Evolutionary conservation across 352 stramenopile species (phyloP), one percentile per base, ranked within the genome.

Genomic region (Pythium oligandrum): DNA sequence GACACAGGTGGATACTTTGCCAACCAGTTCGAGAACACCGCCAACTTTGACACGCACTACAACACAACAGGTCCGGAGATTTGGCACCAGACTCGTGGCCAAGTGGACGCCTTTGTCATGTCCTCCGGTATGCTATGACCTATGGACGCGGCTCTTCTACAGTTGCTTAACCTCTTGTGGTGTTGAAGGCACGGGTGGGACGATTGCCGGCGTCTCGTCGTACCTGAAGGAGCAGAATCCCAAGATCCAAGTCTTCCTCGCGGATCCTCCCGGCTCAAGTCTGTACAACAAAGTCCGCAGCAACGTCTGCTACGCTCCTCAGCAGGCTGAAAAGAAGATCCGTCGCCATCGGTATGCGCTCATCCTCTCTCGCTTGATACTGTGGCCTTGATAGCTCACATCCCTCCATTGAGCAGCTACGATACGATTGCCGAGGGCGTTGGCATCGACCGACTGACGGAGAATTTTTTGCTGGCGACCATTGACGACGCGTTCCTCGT

Each of bases 21-120:
- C 38, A 89, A 99, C 64, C 97, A 99, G 66, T 99, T 99, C 66
- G 96, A 99, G 57, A 99, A 98, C 70, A 75, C 82, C 30, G 83
- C 93, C 33, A 99, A 99, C 77, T 96, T 91, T 30, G 70, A 93
- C 4, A 95, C 87, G 9, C 97, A 99, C 74, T 98, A 97, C 61
- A 50, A 68, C 5, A 90, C 80, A 9, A 99, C 97, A 0, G 97
- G 93, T 0, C 96, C 88, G 1, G 97, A 99, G 78, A 98, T 99
- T 60, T 98, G 87, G 83, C 56, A 64, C 35, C 93, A 99, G 59
- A 90, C 92, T 1, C 63, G 86, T n/a, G 89, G 87, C 30, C 77
- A 81, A 3, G 46, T 99, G 6, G 91, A 99, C 63, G 97, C 95
- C 5, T 99, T 99, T 68, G 87, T 98, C 42, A 99, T 99, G 94